Percentiles rank a stretch among this genome's conserved stretches.
These are phyloP conservation scores for Tranzscheliella williamsii DNA, from an alignment of 1,284 basidiomycete genomes.

Conservation along the genomic window DNA sequence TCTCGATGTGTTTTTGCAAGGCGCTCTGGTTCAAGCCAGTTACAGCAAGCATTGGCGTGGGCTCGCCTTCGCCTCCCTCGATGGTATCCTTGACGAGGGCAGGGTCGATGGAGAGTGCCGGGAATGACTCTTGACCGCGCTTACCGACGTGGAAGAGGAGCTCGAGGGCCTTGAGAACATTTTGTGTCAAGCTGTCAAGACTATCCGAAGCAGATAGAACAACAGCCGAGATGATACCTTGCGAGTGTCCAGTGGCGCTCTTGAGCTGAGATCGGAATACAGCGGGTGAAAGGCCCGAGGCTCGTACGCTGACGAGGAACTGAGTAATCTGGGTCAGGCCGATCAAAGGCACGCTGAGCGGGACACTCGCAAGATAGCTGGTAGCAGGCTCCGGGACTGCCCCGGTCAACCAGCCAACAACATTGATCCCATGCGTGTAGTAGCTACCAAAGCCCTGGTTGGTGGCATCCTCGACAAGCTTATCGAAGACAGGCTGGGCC, in stretches of 20 bases:
- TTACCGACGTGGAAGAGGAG: slow-evolving; percentile 94
- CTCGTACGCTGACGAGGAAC: slow-evolving; percentile 79
- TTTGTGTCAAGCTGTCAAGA: slow-evolving; percentile 74
- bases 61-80: slow-evolving; percentile 88
- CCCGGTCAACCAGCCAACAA: slow-evolving; percentile 81
- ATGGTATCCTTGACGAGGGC: slow-evolving; percentile 82
- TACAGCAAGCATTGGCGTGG: slow-evolving; percentile 90
- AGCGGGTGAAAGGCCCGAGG: slow-evolving; percentile 75
- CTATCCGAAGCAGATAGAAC: slow-evolving; percentile 78
- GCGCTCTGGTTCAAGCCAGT: slow-evolving; percentile 74
- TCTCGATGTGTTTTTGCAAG: slow-evolving; percentile 79
- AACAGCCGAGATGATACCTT: slow-evolving; percentile 91
- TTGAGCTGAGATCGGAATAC: slow-evolving; percentile 76
- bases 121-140: slow-evolving; percentile 91
- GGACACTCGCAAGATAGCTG: slow-evolving; percentile 89
- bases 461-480: slow-evolving; percentile 54
- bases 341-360: slow-evolving; percentile 93
- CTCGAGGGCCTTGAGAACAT: slow-evolving; percentile 79
- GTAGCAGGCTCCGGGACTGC: slow-evolving; percentile 73
- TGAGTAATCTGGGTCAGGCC: slow-evolving; percentile 93
- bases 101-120: slow-evolving; percentile 87
- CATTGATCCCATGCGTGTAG: slow-evolving; percentile 81
- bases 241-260: slow-evolving; percentile 93
- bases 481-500: slow-evolving; percentile 64
- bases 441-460: slow-evolving; percentile 68